Base-by-base conservation (phyloP, 169 alveolate species). In the Eimeria acervulina region DNA sequence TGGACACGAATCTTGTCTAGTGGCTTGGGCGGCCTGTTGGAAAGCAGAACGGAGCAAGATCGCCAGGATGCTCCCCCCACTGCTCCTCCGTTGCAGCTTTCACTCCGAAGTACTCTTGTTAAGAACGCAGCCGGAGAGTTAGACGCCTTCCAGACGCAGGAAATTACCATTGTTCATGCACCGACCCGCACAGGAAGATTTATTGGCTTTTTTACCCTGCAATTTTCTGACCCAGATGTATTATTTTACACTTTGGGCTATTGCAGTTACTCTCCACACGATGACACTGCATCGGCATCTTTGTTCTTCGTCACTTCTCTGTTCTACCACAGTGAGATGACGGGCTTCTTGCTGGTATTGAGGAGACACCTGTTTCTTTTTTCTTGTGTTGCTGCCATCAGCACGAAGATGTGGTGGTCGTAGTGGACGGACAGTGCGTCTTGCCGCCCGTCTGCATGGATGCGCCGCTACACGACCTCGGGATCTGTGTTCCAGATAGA, bases 401-500 rank as follows among this genome's bases (percentile, higher is more conserved):
- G 93, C 93, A 87, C 66, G 83, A 55, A 23, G 93, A 87, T 33
- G 93, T 87, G 93, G 61, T 83, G 38, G 94, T 93, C 36, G 78
- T 83, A 52, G 89, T 93, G 68, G 76, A 83, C 40, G 93, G 96
- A 13, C 74, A 76, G 28, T 93, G 96, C 80, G 44, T 93, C 78
- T 59, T 88, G 76, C 96, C 96, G 21, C 96, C 89, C 47, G 63
- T 93, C 51, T 63, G 94, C 80, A 80, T 83, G 52, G 94, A 81
- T 36, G 72, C 93, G 17, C 93, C 94, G 13, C 51, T 80, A 89
- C 81, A 93, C 68, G 93, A 80, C 94, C 74, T 93, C 36, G 89
- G 89, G n/a, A 81, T 93, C 19, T 93, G 96, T 63, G 90, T 66
- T 38, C 80, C 93, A 15, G 89, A 51, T 31, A 80, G 80, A 17